Base-by-base conservation (phyloP, 2,329 filamentous ascomycete genomes). In the Aspergillus proliferans region DNA sequence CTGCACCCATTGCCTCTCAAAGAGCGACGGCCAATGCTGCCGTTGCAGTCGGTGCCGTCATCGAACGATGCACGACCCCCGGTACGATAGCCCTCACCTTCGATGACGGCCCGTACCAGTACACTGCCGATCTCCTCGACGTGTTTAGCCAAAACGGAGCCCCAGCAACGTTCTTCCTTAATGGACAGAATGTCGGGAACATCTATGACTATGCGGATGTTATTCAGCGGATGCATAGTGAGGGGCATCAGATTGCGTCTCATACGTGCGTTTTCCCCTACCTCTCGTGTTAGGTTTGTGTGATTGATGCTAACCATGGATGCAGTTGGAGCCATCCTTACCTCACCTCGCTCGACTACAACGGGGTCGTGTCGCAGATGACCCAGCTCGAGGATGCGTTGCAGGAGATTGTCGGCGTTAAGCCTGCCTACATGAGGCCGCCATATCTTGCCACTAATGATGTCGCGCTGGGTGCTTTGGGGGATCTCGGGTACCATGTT, bases 161-260 rank as follows among this genome's bases (percentile, higher is more conserved):
- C 28, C 80, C 77, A 53, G 82, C 80, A 10, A 86, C 84, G 8
- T 86, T 87, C 63, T 85, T 85, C 66, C 74, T 85, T 51, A 80
- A 68, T 19, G 73, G 73, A 8, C 58, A 66, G 22, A 68, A 66
- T 52, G 66, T 61, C 43, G 66, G 61, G 9, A 60, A 56, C 30
- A 71, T 71, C 15, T 49, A 59, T 9, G 50, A 55, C 8, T 49
- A 62, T 18, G 50, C 58, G 4, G 65, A 67, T 3, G 49, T 68
- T 10, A 52, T 66, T 3, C 55, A 57, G 38, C 60, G 68, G 0
- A 65, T 65, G 39, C 48, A 62, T 5, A 50, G 53, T 3, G 68
- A 71, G 42, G 74, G 73, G 0, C 74, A 77, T 49, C 74, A 76
- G 52, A 51, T 77, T 34, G 74, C 57, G 6, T 76, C 74, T 18